Evolutionary conservation across 2,329 filamentous ascomycete species (phyloP).

Genomic region (Chaetomiaceae sp.): DNA sequence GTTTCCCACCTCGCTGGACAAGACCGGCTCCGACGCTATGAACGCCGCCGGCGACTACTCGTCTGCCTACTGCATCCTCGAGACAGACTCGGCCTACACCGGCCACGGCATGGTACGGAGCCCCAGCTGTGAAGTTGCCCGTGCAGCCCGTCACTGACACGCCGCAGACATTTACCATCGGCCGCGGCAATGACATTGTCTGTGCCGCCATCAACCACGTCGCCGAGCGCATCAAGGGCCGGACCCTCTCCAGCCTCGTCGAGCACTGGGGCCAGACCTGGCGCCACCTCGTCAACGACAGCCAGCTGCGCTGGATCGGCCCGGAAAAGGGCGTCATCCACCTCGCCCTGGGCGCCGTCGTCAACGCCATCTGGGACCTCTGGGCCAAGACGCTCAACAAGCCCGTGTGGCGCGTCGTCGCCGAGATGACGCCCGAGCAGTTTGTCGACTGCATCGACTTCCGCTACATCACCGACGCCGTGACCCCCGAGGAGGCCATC

Average conservation of each 20-base stretch:
- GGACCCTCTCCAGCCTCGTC: constrained; percentile 71
- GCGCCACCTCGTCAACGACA: constrained; percentile 87
- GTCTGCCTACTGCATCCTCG: constrained; percentile 85
- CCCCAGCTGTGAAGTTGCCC: neutral
- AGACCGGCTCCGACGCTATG: constrained; percentile 96
- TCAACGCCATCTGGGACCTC: constrained; percentile 93
- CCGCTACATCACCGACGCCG: constrained; percentile 88
- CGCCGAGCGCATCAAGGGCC: constrained; percentile 69
- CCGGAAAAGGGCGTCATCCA: constrained; percentile 94
- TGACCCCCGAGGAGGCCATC: constrained; percentile 80
- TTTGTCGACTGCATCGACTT: constrained; percentile 88
- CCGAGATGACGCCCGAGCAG: constrained; percentile 85
- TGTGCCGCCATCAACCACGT: constrained; percentile 78
- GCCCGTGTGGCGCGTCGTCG: constrained; percentile 85
- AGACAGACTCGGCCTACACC: constrained; percentile 67
- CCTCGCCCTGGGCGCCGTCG: constrained; percentile 80
- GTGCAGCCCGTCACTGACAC: constrained; percentile 5
- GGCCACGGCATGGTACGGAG: constrained; percentile 71
- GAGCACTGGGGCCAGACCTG: constrained; percentile 74
- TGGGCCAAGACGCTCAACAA: constrained; percentile 85
- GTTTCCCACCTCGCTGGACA: constrained; percentile 88
- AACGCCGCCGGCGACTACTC: constrained; percentile 92
- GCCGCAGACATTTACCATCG: constrained; percentile 69
- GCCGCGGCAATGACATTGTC: constrained; percentile 88
- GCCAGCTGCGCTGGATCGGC: constrained; percentile 87